A percentile compares a stretch with the other conserved stretches of the same genome.
These are phyloP conservation scores for Trichoderma sp. DNA, from an alignment of 2,329 filamentous ascomycete species.

Conservation along the genomic window DNA sequence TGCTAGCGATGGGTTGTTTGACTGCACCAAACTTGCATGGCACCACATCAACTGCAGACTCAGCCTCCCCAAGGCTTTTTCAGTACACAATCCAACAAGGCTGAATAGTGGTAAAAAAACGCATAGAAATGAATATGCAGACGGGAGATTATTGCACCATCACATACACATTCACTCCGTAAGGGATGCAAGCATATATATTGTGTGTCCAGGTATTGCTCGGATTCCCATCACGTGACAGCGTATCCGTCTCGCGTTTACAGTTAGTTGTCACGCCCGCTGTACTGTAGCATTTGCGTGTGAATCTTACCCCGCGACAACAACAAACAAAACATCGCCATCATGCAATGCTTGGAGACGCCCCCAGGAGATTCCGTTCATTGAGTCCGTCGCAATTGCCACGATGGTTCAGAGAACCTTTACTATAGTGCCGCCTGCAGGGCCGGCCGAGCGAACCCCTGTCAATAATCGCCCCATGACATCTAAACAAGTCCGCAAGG, in stretches of 20 bases:
- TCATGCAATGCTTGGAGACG: neutral
- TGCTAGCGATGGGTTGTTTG: too few species aligned
- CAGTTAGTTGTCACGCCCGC: neutral
- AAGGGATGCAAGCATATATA: neutral
- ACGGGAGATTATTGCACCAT: too few species aligned
- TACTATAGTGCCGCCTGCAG: conserved; percentile 42
- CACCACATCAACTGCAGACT: too few species aligned
- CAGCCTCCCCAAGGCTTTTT: too few species aligned
- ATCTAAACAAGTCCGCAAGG: conserved; percentile 44
- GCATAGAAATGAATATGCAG: too few species aligned
- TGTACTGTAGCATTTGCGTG: neutral
- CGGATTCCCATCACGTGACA: conserved; percentile 23
- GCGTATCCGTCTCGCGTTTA: conserved; percentile 24
- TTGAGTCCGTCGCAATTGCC: neutral
- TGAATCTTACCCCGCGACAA: conserved; percentile 13
- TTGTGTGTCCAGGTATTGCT: neutral
- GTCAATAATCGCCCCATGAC: conserved; percentile 40
- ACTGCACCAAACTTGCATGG: too few species aligned
- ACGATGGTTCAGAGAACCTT: conserved; percentile 48
- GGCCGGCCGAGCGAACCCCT: conserved; percentile 25
- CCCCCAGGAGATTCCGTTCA: neutral
- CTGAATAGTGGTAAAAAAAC: too few species aligned
- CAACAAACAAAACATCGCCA: neutral
- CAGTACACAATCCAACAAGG: too few species aligned
- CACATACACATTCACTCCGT: too few species aligned